Evolutionary conservation across 192 early-diverging fungal species (phyloP), one percentile per base, ranked within the genome.

Genomic region (Gamsiella multidivaricata): DNA sequence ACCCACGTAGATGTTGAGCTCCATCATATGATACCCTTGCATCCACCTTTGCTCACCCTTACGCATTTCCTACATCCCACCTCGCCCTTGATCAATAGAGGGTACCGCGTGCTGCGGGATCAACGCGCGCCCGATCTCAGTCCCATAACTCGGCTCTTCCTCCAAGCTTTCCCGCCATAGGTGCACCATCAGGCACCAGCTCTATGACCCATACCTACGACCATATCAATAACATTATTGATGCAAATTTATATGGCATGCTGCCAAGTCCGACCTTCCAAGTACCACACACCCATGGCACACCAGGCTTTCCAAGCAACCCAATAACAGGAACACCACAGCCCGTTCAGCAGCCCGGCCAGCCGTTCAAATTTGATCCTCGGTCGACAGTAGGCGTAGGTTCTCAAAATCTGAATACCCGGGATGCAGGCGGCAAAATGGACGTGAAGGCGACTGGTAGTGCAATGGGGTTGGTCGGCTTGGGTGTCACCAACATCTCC

Each of bases 141-240:
- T 76, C 73, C 5, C 68, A 76, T 52, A 76, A 61, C 53, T 66
- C 64, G 14, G 52, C 54, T 9, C 41, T 73, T n/a, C 70, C 70
- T 6, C 51, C 39, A 12, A 42, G 41, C 36, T 29, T 70, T 5
- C 59, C 69, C 26, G 11, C 37, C 2, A 61, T 73, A 46, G 62
- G 65, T n/a, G 23, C 28, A 20, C 45, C 70, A n/a, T 39, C 45
- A 14, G 47, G 54, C 4, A 41, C 39, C 31, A 50, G 22, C 15
- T 25, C 73, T 25, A 42, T 62, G 59, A 15, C 51, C 0, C 22
- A 46, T 28, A 25, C 23, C 3, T 46, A 46, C 25, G 65, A 68
- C 15, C 73, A 59, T 17, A 62, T 76, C 46, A 55, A 62, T n/a
- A 33, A 54, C 0, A 63, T 76, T 5, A 61, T 76, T 6, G 73